Conservation (phyloP, 192 early-diverging fungal genomes). For the Backusella sp. region DNA sequence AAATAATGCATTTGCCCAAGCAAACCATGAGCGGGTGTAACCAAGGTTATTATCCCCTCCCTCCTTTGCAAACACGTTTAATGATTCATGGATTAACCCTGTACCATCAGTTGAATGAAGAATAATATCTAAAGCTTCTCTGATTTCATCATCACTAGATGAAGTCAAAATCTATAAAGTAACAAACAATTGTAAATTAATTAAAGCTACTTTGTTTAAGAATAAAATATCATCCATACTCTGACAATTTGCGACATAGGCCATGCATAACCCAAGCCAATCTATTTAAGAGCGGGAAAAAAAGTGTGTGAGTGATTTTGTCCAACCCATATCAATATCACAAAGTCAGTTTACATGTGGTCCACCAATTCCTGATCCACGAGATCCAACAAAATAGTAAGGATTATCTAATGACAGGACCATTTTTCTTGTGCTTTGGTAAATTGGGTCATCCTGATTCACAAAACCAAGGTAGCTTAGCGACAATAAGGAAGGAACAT, state of each 20-base stretch:
- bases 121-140: slow-evolving; percentile 51
- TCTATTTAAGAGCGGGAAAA: not conserved
- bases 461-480: slow-evolving; percentile 65
- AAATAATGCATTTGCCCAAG: slow-evolving; percentile 62
- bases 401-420: slow-evolving; percentile 58
- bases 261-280: slow-evolving; percentile 29
- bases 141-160: slow-evolving; percentile 45
- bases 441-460: slow-evolving; percentile 41
- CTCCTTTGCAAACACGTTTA: slow-evolving; percentile 29
- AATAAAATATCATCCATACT: slow-evolving; percentile 7
- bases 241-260: slow-evolving; percentile 36
- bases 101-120: slow-evolving; percentile 46
- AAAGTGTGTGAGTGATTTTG: not conserved
- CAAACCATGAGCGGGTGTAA: slow-evolving; percentile 55
- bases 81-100: slow-evolving; percentile 67
- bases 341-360: slow-evolving; percentile 16
- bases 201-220: not conserved
- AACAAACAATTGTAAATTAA: slow-evolving; percentile 21
- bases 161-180: slow-evolving; percentile 53
- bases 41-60: not conserved
- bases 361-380: slow-evolving; percentile 24
- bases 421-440: slow-evolving; percentile 55
- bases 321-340: not conserved
- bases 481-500: slow-evolving; percentile 62
- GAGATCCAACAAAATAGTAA: slow-evolving; percentile 55